Evolutionary conservation across 73 alveolate species (phyloP), one percentile per base, ranked within the genome.

Genomic region (Paramecium tetraurelia): DNA sequence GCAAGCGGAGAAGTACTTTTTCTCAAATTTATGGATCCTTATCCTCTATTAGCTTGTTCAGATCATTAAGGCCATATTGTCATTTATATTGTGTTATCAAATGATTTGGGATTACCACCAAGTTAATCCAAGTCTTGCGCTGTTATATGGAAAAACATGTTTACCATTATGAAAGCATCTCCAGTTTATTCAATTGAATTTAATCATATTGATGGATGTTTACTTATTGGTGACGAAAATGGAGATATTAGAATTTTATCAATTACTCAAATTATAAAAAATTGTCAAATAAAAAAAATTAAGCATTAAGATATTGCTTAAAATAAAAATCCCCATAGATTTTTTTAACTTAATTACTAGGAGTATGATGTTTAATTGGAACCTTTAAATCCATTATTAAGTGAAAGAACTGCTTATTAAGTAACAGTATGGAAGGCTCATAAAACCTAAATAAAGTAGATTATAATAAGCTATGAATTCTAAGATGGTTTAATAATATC

Each of bases 131-230:
- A 63, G 24, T 31, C 50, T 11, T 63, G 84, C 24, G 84, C 84
- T 6, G 27, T 63, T 12, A 75, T 75, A n/a, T 75, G 87, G 87
- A 75, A 75, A 75, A 75, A 75, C 40, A 75, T 75, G 87, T 75
- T 38, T 38, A 75, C 87, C 4, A 41, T 75, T 16, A 75, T 75
- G 68, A 75, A 75, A 38, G 87, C 87, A 16, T 29, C 87, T 11
- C 87, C 87, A 16, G 59, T 75, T 75, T 38, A 75, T 36, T 35
- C 87, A 12, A 41, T 75, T 14, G 87, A 63, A 63, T 63, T 63
- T 63, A 63, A 75, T 75, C 6, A 75, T 11, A 35, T 21, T 4
- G 87, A 75, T 7, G 21, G 10, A 3, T 35, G 22, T 12, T 14
- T 75, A 14, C 58, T 75, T 0, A 75, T 75, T 5, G 87, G 87